Base-by-base conservation (phyloP, 805 yeast genomes). In the Wickerhamiella australiensis region DNA sequence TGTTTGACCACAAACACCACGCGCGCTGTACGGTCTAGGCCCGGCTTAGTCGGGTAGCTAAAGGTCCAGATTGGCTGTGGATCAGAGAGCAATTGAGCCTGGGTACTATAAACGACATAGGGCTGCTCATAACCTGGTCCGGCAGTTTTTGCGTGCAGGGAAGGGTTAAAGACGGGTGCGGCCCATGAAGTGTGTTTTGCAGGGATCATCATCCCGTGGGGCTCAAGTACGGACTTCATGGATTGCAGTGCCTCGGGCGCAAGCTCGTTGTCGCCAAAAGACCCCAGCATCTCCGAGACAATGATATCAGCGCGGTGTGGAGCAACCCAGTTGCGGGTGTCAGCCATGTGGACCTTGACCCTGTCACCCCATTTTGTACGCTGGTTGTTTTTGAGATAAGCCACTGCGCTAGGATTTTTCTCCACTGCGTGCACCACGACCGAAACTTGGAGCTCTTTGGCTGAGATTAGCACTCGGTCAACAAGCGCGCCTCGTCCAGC, bases 241-340 rank as follows among this genome's bases (percentile, higher is more conserved):
- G 44, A 8, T n/a, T 5, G 29, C 29, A 41, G n/a, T 12, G 31
- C 80, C 61, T 88, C 97, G 0, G 97, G 96, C 7, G 85, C 74
- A 15, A 85, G 69, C 61, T 88, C 96, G 63, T 88, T 90, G 62
- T 94, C 90, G 3, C 95, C 96, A 66, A 90, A 83, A 13, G 95
- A 84, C 5, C 96, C 96, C 23, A 88, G 64, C 6, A 90, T 67
- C 62, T 88, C 96, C 41, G 94, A 82, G 1, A 90, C 72, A 7
- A 87, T 73, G 40, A 88, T 58, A 59, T 83, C 74, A 50, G 73
- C 71, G 15, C 68, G 66, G 11, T 60, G 53, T 5, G 54, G 55
- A 2, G 69, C 70, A 7, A 58, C 49, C 79, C 80, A 76, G 2
- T 58, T 53, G 15, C 92, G 66, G 63, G 79, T 75, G 63, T 88